Base-by-base conservation (phyloP, 2,329 filamentous ascomycete species). In the Colletotrichum sojae region DNA sequence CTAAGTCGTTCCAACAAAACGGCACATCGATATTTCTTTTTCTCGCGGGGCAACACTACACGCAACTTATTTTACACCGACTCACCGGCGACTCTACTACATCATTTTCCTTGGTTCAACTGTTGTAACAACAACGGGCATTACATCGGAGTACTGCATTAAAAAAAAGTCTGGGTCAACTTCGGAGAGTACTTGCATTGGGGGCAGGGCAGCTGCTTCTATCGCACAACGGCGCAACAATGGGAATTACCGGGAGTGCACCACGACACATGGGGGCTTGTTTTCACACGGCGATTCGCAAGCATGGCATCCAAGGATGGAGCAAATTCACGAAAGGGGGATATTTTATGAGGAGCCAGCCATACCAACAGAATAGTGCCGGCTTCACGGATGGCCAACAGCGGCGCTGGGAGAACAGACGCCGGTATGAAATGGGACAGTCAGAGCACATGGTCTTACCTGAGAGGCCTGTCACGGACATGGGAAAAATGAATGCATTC, bases 91-190 rank as follows among this genome's bases (percentile, higher is more conserved):
- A 75, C 71, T 71, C 71, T 58, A 63, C 66, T 49, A 56, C 49
- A 52, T 69, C 70, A 70, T 55, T 72, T 71, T 69, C 63, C 66
- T 71, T 70, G 65, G 36, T 70, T 69, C 71, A 65, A 70, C 45
- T 72, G 73, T 79, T 83, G 81, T 85, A 84, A 67, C 78, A 84
- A 82, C 75, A 82, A 78, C 46, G 78, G 82, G 83, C 83, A 83
- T 83, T 76, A 78, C 73, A 82, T 75, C 75, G 83, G 83, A 84
- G 83, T 81, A 83, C 79, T 82, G 82, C 83, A 83, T 84, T 81
- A 82, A 82, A 82, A 79, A 80, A 71, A 63, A 65, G 55, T 68
- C 69, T 43, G 55, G 68, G 58, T 67, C 65, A 64, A 69, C 51
- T 65, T 56, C 51, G 65, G 64, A 48, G 58, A 63, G 40, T 55